Conservation (phyloP, 805 yeast genomes). For the Saccharomycopsis fodiens region DNA sequence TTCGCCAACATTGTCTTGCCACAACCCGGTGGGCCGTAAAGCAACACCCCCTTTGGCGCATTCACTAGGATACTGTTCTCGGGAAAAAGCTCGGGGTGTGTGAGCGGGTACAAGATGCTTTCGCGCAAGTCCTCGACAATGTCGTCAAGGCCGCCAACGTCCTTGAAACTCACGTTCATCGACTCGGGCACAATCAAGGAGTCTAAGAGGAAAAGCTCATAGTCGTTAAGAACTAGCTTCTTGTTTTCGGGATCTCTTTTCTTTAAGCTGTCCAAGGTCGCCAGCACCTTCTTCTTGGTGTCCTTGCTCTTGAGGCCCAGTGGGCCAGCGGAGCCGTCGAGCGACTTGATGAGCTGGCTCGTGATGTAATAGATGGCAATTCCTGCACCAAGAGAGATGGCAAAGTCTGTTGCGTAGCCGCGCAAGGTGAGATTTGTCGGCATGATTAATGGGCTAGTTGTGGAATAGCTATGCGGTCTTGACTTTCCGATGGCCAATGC, state of each 20-base stretch:
- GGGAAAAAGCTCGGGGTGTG: conserved; percentile 63
- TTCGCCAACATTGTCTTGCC: conserved; percentile 97
- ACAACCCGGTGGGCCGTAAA: conserved; percentile 96
- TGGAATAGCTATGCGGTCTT: too few relatives aligned
- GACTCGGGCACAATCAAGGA: conserved; percentile 82
- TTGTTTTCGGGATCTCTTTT: conserved; percentile 50
- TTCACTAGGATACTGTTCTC: conserved; percentile 63
- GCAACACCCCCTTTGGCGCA: conserved; percentile 90
- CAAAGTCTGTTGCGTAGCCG: conserved; percentile 35
- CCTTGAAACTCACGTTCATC: conserved; percentile 65
- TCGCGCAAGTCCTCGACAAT: conserved; percentile 83
- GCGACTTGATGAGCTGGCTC: conserved; percentile 30
- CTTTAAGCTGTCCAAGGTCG: conserved; percentile 50
- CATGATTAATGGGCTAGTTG: too few relatives aligned
- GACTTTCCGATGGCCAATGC: too few relatives aligned
- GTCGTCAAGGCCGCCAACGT: conserved; percentile 82
- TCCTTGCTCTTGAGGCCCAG: conserved; percentile 43
- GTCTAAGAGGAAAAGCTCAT: conserved; percentile 72
- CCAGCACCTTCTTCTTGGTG: conserved; percentile 52
- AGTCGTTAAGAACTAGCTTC: conserved; percentile 47
- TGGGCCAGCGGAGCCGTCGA: conserved; percentile 26
- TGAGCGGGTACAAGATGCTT: conserved; percentile 80
- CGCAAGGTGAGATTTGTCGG: too few relatives aligned
- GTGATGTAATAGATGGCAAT: conserved; percentile 62
- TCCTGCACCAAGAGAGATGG: conserved; percentile 54